Conservation (phyloP, 176 grass and related monocot genomes). For the Triticum turgidum region DNA sequence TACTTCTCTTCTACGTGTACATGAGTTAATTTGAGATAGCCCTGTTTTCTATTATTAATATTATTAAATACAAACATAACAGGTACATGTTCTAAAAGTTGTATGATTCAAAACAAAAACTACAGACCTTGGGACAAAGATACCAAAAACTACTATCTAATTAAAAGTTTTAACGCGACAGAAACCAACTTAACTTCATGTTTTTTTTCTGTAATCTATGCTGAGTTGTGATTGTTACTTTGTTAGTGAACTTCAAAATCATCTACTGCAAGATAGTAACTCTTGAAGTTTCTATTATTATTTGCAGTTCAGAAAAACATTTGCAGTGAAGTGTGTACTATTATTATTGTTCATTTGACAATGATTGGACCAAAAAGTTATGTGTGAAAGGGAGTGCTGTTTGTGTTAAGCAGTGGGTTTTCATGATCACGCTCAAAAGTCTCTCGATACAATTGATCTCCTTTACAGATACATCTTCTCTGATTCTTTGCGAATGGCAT, state of each 20-base stretch:
- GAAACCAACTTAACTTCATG: neutral
- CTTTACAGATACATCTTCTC: slow-evolving; percentile 39
- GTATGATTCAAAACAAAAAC: neutral
- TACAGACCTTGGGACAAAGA: neutral
- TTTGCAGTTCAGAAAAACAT: neutral
- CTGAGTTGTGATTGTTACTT: neutral
- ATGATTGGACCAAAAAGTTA: slow-evolving; percentile 41
- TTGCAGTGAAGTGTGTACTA: neutral
- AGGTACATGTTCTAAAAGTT: neutral
- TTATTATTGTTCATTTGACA: neutral
- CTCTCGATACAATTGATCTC: slow-evolving; percentile 34
- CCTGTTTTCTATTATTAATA: neutral
- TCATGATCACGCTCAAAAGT: slow-evolving; percentile 46
- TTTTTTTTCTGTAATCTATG: neutral
- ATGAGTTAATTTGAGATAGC: neutral
- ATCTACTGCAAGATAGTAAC: neutral
- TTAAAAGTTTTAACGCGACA: neutral
- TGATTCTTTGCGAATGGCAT: slow-evolving; percentile 34
- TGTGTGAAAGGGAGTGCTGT: slow-evolving; percentile 33
- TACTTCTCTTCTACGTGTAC: neutral
- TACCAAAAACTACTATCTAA: neutral
- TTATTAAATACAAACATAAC: neutral
- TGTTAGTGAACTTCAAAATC: neutral
- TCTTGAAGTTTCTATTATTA: neutral
- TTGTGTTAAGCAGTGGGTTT: slow-evolving; percentile 32